A percentile compares a stretch with the other conserved stretches of the same genome.
phyloP scores from a whole-genome alignment of 306 rosid species.

The Oemleria cerasiformis region DNA sequence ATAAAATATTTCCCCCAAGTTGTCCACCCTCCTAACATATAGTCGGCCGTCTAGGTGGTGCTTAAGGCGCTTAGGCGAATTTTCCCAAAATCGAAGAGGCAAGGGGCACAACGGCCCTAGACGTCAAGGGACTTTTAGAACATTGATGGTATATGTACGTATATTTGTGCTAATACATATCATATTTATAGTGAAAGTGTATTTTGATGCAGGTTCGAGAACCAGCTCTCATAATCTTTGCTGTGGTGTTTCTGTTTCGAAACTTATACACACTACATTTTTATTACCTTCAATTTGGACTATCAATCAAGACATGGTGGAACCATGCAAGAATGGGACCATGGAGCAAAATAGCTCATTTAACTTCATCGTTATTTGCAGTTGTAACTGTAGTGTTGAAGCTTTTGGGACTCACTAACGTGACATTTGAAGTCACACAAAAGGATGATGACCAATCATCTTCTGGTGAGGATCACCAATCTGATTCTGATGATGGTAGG shows the following conservation, averaged over 20 bases:
- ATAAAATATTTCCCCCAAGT: no score
- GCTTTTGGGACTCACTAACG: slow-evolving; percentile 24
- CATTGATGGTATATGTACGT: no score
- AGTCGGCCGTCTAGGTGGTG: no score
- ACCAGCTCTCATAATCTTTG: slow-evolving; percentile 11
- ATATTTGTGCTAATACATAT: no score
- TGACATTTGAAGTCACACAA: slow-evolving; percentile 32
- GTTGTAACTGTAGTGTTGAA: slow-evolving; percentile 8
- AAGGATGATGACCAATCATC: slow-evolving; percentile 14
- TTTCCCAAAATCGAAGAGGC: no score
- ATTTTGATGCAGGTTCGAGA: slow-evolving; percentile 22
- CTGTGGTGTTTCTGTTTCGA: slow-evolving; percentile 4
- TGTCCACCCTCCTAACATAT: no score
- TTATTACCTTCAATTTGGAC: slow-evolving; percentile 10
- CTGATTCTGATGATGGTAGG: slow-evolving; percentile 8
- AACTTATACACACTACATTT: not conserved
- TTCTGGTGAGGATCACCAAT: not conserved
- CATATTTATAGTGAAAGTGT: no score
- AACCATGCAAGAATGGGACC: slow-evolving; percentile 26
- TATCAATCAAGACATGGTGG: slow-evolving; percentile 28
- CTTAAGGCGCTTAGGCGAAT: no score
- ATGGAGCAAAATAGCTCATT: not conserved
- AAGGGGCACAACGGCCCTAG: no score
- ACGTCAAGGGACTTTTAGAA: no score
- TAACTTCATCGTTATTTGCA: slow-evolving; percentile 22